These are phyloP conservation scores for Drosera capensis DNA, from an alignment of 148 eudicot species.

Conservation along the genomic window DNA sequence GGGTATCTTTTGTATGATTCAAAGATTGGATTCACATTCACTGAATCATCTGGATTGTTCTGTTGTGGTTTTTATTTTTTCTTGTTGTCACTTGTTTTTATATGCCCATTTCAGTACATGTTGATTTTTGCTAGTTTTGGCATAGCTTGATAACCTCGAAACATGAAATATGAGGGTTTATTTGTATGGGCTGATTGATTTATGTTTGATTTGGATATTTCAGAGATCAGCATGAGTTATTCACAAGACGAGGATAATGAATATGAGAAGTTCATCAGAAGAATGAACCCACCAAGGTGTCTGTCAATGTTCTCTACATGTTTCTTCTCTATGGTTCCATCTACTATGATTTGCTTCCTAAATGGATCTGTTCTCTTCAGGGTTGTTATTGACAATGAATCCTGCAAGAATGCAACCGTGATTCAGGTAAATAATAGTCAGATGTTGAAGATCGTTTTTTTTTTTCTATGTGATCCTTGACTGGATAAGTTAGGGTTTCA, in stretches of 20 bases:
- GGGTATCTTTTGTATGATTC: too few species aligned
- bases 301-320: neutral
- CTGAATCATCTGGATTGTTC: too few species aligned
- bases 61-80: too few species aligned
- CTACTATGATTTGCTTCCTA: neutral
- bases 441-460: neutral
- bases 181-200: too few species aligned
- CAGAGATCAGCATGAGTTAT: constrained; percentile 49
- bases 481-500: constrained; percentile 3
- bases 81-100: too few species aligned
- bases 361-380: constrained; percentile 24
- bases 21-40: too few species aligned
- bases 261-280: constrained; percentile 77
- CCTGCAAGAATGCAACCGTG: constrained; percentile 80
- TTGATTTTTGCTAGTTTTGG: too few species aligned
- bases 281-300: constrained; percentile 95
- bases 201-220: too few species aligned
- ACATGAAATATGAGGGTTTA: too few species aligned
- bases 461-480: neutral
- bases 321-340: neutral
- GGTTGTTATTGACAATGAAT: constrained; percentile 80
- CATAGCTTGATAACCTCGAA: too few species aligned
- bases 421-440: constrained; percentile 41
- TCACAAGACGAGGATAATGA: constrained; percentile 67
- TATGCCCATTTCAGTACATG: too few species aligned